A percentile compares a stretch with the other conserved stretches of the same genome.
Conservation (phyloP, 73 alveolate genomes). For the Paramecium caudatum region DNA sequence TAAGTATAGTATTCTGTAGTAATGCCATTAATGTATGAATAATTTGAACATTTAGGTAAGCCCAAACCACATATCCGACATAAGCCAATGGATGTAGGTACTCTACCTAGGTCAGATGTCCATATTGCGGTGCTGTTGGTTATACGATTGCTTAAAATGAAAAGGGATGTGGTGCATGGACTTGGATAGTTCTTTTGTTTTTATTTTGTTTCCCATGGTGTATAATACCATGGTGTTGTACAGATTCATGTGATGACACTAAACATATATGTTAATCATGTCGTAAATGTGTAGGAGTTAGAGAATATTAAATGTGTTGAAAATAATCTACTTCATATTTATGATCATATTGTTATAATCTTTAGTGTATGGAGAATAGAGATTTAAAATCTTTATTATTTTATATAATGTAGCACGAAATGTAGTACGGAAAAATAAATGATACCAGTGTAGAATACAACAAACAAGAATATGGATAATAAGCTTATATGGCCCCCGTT, state of each 20-base stretch:
- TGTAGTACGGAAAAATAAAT: too few species aligned
- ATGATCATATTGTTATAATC: too few species aligned
- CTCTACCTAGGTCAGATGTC: not conserved
- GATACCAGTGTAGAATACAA: too few species aligned
- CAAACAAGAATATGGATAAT: too few species aligned
- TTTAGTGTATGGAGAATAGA: too few species aligned
- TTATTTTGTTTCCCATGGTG: not conserved
- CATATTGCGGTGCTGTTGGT: too few species aligned
- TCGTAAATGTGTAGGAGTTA: constrained; percentile 25
- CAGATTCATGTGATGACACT: constrained; percentile 8
- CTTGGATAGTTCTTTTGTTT: not conserved
- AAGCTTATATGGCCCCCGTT: too few species aligned
- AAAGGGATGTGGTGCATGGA: not conserved
- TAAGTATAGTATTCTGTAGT: not conserved
- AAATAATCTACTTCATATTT: too few species aligned
- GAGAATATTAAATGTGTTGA: constrained; percentile 47
- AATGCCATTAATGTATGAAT: not conserved
- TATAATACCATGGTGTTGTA: not conserved
- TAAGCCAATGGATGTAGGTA: not conserved
- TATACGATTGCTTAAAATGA: not conserved
- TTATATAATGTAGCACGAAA: too few species aligned
- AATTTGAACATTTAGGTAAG: not conserved
- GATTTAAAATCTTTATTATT: too few species aligned
- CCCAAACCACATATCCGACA: not conserved
- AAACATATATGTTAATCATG: constrained; percentile 18